Evolutionary conservation across 192 early-diverging fungal genomes (phyloP).

Genomic region (Phlyctochytrium planicorne): DNA sequence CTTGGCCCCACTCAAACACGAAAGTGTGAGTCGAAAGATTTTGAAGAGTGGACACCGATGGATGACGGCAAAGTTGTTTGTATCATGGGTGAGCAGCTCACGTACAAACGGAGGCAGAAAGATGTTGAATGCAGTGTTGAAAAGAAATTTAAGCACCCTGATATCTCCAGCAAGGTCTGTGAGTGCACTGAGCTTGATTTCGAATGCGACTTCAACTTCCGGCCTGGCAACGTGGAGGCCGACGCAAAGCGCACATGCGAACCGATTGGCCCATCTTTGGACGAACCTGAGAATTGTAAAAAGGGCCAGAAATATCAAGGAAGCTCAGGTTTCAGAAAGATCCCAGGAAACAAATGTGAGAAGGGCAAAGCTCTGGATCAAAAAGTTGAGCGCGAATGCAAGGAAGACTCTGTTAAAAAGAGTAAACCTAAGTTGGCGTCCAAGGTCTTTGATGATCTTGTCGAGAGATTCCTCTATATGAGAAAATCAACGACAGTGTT

Average conservation of each 20-base stretch:
- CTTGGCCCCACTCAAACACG: conserved; percentile 59
- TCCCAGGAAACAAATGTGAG: conserved; percentile 83
- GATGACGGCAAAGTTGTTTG: conserved; percentile 53
- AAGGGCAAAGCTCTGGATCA: conserved; percentile 31
- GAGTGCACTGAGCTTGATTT: conserved; percentile 80
- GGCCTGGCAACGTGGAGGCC: conserved; percentile 46
- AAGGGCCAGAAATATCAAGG: conserved; percentile 66
- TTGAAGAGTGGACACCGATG: conserved; percentile 71
- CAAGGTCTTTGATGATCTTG: conserved; percentile 43
- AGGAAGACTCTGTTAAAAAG: conserved; percentile 2
- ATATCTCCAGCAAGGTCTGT: conserved; percentile 55
- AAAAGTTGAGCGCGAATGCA: conserved; percentile 32
- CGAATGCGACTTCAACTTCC: conserved; percentile 91
- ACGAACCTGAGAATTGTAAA: conserved; percentile 62
- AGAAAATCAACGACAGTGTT: conserved; percentile 62
- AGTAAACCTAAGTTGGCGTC: conserved; percentile 8
- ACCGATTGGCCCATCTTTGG: conserved; percentile 53
- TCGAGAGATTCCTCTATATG: conserved; percentile 67
- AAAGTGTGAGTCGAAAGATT: conserved; percentile 68
- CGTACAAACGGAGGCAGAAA: conserved; percentile 75
- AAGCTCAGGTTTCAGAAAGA: conserved; percentile 74
- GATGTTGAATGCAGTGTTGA: conserved; percentile 76
- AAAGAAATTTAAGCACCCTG: conserved; percentile 58
- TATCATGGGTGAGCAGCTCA: conserved; percentile 75
- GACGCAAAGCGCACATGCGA: conserved; percentile 46